A percentile compares a stretch with the other conserved stretches of the same genome.
Evolutionary conservation across 1,284 basidiomycete species (phyloP).

Genomic region (Phylloporus gajari): DNA sequence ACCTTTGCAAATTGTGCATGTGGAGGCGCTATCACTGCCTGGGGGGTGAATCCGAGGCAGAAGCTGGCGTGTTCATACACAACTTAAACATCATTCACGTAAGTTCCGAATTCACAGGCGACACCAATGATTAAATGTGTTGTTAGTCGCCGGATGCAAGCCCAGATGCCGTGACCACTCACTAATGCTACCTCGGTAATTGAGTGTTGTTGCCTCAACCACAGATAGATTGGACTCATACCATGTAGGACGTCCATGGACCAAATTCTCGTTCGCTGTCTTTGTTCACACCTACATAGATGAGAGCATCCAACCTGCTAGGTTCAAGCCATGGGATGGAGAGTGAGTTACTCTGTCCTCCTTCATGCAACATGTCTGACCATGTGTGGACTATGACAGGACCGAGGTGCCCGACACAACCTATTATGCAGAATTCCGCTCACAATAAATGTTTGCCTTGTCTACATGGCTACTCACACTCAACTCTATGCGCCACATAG

Average conservation of each 20-base stretch:
- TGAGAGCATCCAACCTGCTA: slow-evolving; percentile 59
- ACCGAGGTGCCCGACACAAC: slow-evolving; percentile 63
- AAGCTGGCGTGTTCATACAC: slow-evolving; percentile 69
- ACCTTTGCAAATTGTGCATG: slow-evolving; percentile 70
- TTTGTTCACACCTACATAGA: slow-evolving; percentile 70
- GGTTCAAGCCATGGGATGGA: slow-evolving; percentile 57
- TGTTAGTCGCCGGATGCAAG: slow-evolving; percentile 70
- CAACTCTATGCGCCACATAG: slow-evolving; percentile 41
- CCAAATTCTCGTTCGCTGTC: slow-evolving; percentile 65
- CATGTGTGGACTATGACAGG: slow-evolving; percentile 37
- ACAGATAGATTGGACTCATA: background rate
- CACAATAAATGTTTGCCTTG: slow-evolving; percentile 50
- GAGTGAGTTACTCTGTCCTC: slow-evolving; percentile 28
- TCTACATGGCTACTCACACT: background rate
- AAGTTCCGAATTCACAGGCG: slow-evolving; percentile 39
- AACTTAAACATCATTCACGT: slow-evolving; percentile 69
- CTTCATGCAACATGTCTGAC: background rate
- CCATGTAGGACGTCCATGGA: slow-evolving; percentile 69
- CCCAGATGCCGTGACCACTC: slow-evolving; percentile 55
- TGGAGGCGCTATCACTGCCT: slow-evolving; percentile 70
- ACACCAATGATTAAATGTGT: background rate
- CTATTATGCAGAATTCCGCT: slow-evolving; percentile 69
- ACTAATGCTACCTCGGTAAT: slow-evolving; percentile 63
- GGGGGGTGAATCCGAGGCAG: slow-evolving; percentile 56
- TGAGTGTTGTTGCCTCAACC: background rate